Base-by-base conservation (phyloP, 208 protist species). In the Wallacemonas sp. region DNA sequence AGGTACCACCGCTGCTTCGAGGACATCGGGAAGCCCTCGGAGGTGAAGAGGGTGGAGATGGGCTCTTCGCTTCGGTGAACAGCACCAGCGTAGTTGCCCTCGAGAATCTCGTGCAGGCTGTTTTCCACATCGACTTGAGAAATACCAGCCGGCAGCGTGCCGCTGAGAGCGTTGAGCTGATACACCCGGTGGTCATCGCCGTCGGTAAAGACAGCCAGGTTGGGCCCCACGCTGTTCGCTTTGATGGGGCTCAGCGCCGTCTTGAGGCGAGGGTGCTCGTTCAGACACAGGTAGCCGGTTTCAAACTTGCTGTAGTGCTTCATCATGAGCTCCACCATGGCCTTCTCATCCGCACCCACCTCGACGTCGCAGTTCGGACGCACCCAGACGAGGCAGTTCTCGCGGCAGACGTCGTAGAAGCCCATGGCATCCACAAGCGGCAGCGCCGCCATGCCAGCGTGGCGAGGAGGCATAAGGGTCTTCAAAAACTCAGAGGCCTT, bases 301-400 rank as follows among this genome's bases (percentile, higher is more conserved):
- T 70, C 45, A 70, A 91, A 90, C 49, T 78, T 82, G 33, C 77
- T 67, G 68, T 82, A 91, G 64, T 92, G 51, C 28, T 65, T 28
- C 14, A 45, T 30, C 63, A 90, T 22, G 6, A 77, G 67, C 41
- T 71, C 59, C 6, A 72, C 53, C 58, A 75, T 73, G 21, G 62
- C 19, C 68, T 41, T 39, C 21, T 68, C 75, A 1, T 46, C 47
- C 1, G 21, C 42, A 3, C 22, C 54, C 11, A 77, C 59, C 38
- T 44, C 51, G 4, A 41, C 44, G 6, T 59, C 33, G 54, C 88
- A 94, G 66, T 67, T 75, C 33, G 70, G 53, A 9, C 86, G 89
- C 33, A 93, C 49, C 84, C 81, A 95, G 21, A 95, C 19, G 15
- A 93, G 24, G 65, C 89, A 95, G 63, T 93, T 86, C 47, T 76